Evolutionary conservation across 371 early-diverging fungal genomes (phyloP), one percentile per base, ranked within the genome.

Genomic region (Haplosporangium sp.): DNA sequence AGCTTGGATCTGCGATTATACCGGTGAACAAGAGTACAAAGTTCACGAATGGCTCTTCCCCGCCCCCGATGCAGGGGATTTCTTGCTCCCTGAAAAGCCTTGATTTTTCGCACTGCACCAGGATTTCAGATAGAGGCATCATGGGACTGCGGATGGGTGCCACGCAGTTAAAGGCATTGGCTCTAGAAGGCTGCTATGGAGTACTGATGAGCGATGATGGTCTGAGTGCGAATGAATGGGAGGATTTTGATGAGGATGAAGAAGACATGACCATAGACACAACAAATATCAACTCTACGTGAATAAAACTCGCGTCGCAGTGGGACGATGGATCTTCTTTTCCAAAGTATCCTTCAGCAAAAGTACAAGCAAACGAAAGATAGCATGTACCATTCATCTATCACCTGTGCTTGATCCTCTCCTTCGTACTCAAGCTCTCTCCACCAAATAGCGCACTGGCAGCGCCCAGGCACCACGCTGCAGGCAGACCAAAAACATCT

Each of bases 151-250:
- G 59, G n/a, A 46, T 40, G 13, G 71, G 77, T 11, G 57, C 63
- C 6, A 46, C 46, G 1, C 61, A 63, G 20, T 43, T 71, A 48
- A 36, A 40, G 14, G 67, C 64, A 0, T 20, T 76, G 52, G 67
- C 67, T 37, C 55, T 76, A n/a, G 67, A 71, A 23, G 77, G 77
- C 8, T 76, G 77, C 46, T 76, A 66, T 56, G 77, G 77, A 10
- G 60, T 76, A 0, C 51, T 76, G 46, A 16, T 50, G 14, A 38
- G 48, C 21, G 55, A 63, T 41, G 67, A 64, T 13, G 70, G 21
- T 16, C 45, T 69, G 21, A 64, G 18, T 21, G n/a, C 20, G 18
- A 64, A 55, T 51, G 77, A 69, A 21, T 76, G 77, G 77, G 77
- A 76, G 47, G 71, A 76, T 23, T 12, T 71, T 5, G 71, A 67